Evolutionary conservation across 495 filamentous ascomycete genomes (phyloP).

Genomic region (Trichoderma erinaceum): DNA sequence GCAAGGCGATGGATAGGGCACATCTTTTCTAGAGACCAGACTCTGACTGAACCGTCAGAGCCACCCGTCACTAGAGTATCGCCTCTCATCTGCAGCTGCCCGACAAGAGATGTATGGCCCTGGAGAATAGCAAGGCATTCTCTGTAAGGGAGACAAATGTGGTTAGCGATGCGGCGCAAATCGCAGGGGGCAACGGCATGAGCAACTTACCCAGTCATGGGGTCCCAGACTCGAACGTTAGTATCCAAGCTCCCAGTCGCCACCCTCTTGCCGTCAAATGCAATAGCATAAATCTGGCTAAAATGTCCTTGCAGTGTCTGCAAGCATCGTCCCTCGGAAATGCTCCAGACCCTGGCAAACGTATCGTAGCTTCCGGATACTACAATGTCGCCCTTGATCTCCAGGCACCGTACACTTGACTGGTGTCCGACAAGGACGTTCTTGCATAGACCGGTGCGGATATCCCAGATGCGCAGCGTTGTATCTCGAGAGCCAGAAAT

Average conservation of each 20-base stretch:
- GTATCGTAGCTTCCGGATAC: slow-evolving; percentile 98
- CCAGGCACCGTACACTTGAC: slow-evolving; percentile 91
- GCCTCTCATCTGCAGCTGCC: slow-evolving; percentile 92
- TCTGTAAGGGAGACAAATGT: slow-evolving; percentile 30
- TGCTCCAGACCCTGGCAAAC: slow-evolving; percentile 94
- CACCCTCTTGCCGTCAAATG: slow-evolving; percentile 86
- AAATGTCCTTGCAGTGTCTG: slow-evolving; percentile 91
- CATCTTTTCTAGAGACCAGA: slow-evolving; percentile 89
- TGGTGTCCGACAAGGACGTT: slow-evolving; percentile 95
- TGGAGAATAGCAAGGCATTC: slow-evolving; percentile 88
- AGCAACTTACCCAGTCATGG: slow-evolving; percentile 66
- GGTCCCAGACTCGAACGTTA: slow-evolving; percentile 95
- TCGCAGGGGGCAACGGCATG: slow-evolving; percentile 15
- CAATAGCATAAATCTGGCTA: slow-evolving; percentile 98
- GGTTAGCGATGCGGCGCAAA: slow-evolving; percentile 4
- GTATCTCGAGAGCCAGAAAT: slow-evolving; percentile 96
- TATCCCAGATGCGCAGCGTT: slow-evolving; percentile 91
- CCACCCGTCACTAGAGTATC: slow-evolving; percentile 94
- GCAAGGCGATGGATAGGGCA: slow-evolving; percentile 87
- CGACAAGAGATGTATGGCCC: slow-evolving; percentile 93
- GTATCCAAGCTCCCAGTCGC: slow-evolving; percentile 97
- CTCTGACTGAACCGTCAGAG: slow-evolving; percentile 88
- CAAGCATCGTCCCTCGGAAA: slow-evolving; percentile 84
- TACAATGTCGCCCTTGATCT: slow-evolving; percentile 90
- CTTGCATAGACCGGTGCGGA: slow-evolving; percentile 74